Conservation (phyloP, 169 alveolate genomes). For the Plasmodium blacklocki region DNA sequence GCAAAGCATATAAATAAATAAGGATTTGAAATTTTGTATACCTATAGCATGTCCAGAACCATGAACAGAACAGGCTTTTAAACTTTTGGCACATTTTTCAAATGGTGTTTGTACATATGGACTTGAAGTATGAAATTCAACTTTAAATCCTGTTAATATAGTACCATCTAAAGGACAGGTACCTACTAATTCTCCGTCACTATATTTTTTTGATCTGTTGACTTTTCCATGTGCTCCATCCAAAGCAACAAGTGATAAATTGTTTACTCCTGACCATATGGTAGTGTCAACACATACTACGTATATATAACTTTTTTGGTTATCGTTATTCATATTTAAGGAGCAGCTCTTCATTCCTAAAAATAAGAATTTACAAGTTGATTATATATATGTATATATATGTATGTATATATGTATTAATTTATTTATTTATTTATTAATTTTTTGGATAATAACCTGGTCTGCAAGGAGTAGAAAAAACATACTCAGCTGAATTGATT, state of each 20-base stretch:
- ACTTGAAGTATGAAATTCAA: slow-evolving; percentile 55
- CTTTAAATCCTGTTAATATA: slow-evolving; percentile 52
- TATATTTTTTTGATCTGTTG: slow-evolving; percentile 22
- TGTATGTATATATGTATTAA: neutral
- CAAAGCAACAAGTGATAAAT: slow-evolving; percentile 27
- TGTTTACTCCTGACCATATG: slow-evolving; percentile 61
- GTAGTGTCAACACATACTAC: slow-evolving; percentile 57
- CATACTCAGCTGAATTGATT: slow-evolving; percentile 52
- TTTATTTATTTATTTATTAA: neutral
- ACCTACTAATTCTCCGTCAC: slow-evolving; percentile 60
- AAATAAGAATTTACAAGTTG: neutral
- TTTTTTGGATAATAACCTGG: slow-evolving; percentile 67
- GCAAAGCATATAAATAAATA: slow-evolving; percentile 36
- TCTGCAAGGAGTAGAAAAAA: slow-evolving; percentile 73
- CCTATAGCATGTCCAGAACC: slow-evolving; percentile 68
- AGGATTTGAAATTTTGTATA: slow-evolving; percentile 24
- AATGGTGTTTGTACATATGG: slow-evolving; percentile 59
- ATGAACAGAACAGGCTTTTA: slow-evolving; percentile 58
- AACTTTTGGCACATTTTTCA: slow-evolving; percentile 53
- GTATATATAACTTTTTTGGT: slow-evolving; percentile 47
- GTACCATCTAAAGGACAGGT: slow-evolving; percentile 44
- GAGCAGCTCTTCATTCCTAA: slow-evolving; percentile 68
- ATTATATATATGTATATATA: slow-evolving; percentile 6
- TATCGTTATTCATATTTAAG: slow-evolving; percentile 31
- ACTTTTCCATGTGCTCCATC: slow-evolving; percentile 49